phyloP scores from a whole-genome alignment of 768 basidiomycete species.

The Boletus rex-veris region DNA sequence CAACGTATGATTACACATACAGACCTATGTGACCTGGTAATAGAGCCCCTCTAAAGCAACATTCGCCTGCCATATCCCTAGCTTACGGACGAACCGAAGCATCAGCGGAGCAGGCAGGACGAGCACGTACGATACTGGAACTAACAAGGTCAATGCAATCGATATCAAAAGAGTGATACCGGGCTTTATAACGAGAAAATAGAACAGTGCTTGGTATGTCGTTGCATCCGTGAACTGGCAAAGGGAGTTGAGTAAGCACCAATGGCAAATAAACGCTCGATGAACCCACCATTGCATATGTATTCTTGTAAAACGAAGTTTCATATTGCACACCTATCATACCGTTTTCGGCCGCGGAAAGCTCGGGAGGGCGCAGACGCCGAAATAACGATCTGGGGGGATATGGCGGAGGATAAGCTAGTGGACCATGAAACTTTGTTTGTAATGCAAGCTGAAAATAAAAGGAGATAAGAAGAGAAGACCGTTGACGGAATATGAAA shows the following conservation, averaged over 20 bases:
- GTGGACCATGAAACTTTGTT: constrained; percentile 63
- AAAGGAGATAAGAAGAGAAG: constrained; percentile 13
- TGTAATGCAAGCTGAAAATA: constrained; percentile 57
- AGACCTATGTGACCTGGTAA: constrained; percentile 32
- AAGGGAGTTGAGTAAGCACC: constrained; percentile 5
- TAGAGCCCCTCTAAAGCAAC: constrained; percentile 72
- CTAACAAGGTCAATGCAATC: constrained; percentile 50
- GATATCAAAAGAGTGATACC: constrained; percentile 68
- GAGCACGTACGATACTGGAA: constrained; percentile 55
- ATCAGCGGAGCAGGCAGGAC: constrained; percentile 67
- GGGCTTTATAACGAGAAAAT: constrained; percentile 86
- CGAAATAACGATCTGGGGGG: constrained; percentile 75
- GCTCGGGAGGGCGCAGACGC: constrained; percentile 50
- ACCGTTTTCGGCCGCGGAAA: constrained; percentile 50
- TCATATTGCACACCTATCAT: constrained; percentile 43
- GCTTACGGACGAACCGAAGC: constrained; percentile 56
- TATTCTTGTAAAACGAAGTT: constrained; percentile 74
- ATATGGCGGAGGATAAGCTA: constrained; percentile 58
- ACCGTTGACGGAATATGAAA: background rate
- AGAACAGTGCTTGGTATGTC: constrained; percentile 83
- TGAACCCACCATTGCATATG: constrained; percentile 69
- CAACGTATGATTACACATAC: background rate
- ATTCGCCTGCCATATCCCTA: constrained; percentile 83
- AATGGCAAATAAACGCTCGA: background rate
- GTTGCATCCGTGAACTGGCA: constrained; percentile 74